These are phyloP conservation scores for Benincasa hispida DNA, from an alignment of 306 rosid genomes.

Conservation along the genomic window DNA sequence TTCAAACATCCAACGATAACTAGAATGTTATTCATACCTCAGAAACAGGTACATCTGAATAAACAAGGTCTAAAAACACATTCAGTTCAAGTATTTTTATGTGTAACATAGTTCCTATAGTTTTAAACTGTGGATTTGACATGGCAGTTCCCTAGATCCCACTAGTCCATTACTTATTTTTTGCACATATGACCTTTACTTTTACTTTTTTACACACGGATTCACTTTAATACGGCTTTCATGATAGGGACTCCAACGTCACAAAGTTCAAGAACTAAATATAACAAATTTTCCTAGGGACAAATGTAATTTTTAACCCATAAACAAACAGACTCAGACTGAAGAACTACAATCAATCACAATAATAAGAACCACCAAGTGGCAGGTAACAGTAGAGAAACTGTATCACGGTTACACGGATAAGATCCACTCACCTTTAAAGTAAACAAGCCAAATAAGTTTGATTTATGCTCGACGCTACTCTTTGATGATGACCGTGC, in stretches of 20 bases:
- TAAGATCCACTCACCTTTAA: slow-evolving; percentile 44
- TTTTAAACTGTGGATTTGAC: not conserved
- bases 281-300: not conserved
- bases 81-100: not conserved
- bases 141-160: not conserved
- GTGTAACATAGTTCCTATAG: not conserved
- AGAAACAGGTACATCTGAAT: not conserved
- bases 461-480: slow-evolving; percentile 37
- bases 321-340: not conserved
- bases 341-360: not conserved
- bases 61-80: not conserved
- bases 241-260: not conserved
- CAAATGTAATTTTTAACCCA: not conserved
- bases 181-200: not conserved
- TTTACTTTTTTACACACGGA: not conserved
- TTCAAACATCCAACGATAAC: not conserved
- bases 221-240: not conserved
- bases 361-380: not conserved
- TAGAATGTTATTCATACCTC: not conserved
- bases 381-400: not conserved
- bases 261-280: not conserved
- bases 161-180: not conserved
- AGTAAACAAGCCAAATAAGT: slow-evolving; percentile 66
- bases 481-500: slow-evolving; percentile 31
- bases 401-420: not conserved